Base-by-base conservation (phyloP, 2,329 filamentous ascomycete genomes). In the Alternaria sp. region DNA sequence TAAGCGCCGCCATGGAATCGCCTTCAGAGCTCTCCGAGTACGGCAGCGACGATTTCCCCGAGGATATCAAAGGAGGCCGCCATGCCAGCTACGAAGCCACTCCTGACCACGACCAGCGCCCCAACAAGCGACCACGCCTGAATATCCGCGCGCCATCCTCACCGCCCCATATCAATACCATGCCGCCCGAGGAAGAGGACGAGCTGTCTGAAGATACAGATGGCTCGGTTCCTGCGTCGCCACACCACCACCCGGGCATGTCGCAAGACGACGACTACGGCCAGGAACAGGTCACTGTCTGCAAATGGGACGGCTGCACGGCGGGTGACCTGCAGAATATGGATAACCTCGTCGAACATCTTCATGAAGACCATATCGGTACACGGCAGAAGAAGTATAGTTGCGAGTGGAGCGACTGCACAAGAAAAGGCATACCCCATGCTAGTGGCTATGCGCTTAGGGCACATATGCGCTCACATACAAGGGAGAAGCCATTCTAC, bases 391-490 rank as follows among this genome's bases (percentile, higher is more conserved):
- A 97, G 82, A 97, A 96, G 80, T 98, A 98, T 79, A 93, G 93
- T n/a, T 99, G 96, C 81, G 95, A 98, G 81, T 99, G 96, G 96
- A 89, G 88, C 63, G 95, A 95, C 69, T 99, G 96, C 79, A 87
- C 86, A 57, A 85, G 94, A 65, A 98, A 97, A 83, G 93, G 93
- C 63, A 89, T 96, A 81, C 90, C 93, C 17, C 96, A 99, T 81
- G 95, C 95, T 1, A 97, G 93, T 74, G 96, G 93, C 3, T 99
- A 99, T 82, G 96, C 96, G 5, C 83, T 99, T 68, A 94, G 97
- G 79, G 96, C 96, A 10, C 96, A 99, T 77, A 97, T 99, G 94
- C 87, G 96, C 71, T 97, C 94, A 78, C 96, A 99, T 79, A 99
- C 96, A 2, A 88, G 96, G 76, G 96, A 99, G 85, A 99, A 99